Percentiles rank a stretch among this genome's conserved stretches.
Conservation (phyloP, 2,329 filamentous ascomycete genomes). For the Dendrostoma leiphaemia region DNA sequence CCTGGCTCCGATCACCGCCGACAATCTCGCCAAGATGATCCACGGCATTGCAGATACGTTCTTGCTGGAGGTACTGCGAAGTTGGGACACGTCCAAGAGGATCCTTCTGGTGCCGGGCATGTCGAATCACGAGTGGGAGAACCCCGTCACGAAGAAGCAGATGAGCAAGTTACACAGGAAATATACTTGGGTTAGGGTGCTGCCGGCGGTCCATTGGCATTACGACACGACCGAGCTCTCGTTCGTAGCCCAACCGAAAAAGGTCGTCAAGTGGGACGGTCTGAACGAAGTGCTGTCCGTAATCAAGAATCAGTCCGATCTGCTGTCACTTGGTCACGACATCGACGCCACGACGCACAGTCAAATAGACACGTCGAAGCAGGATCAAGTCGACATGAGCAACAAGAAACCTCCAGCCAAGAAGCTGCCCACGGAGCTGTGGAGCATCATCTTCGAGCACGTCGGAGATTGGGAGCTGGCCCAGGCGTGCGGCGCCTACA, state of each 20-base stretch:
- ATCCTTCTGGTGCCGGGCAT: constrained; percentile 85
- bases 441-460: constrained; percentile 83
- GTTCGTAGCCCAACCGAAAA: constrained; percentile 37
- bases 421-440: constrained; percentile 78
- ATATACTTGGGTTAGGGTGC: constrained; percentile 83
- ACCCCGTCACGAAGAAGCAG: constrained; percentile 84
- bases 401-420: constrained; percentile 37
- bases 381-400: constrained; percentile 32
- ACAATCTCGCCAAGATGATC: constrained; percentile 84
- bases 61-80: constrained; percentile 75
- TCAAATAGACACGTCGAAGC: constrained; percentile 55
- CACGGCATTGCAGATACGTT: constrained; percentile 79
- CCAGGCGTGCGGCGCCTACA: constrained; percentile 75
- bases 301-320: constrained; percentile 73
- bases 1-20: constrained; percentile 79
- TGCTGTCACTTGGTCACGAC: constrained; percentile 71
- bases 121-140: constrained; percentile 86
- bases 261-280: constrained; percentile 59
- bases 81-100: constrained; percentile 84
- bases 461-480: constrained; percentile 90
- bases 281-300: constrained; percentile 72
- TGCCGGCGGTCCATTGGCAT: constrained; percentile 80
- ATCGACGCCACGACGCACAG: constrained; percentile 52
- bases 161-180: constrained; percentile 78
- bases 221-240: constrained; percentile 49